Percentiles rank a stretch among this genome's conserved stretches.
phyloP scores from a whole-genome alignment of 2,329 filamentous ascomycete genomes.

The Nannizziopsis arthrosporioides region DNA sequence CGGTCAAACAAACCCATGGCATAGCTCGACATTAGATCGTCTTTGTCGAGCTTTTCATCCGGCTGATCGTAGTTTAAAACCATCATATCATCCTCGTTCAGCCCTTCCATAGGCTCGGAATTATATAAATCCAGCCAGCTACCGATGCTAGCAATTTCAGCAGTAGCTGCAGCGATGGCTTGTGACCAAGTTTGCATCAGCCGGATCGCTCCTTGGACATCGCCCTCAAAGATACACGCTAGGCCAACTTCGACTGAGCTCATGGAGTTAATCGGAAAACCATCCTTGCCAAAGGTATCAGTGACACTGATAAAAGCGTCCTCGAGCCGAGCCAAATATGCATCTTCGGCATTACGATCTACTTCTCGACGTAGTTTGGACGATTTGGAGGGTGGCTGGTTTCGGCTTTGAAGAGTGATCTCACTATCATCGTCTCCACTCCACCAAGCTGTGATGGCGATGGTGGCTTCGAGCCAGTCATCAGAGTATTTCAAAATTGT shows the following conservation, averaged over 20 bases:
- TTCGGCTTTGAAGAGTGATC: constrained; percentile 20
- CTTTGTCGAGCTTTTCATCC: constrained; percentile 57
- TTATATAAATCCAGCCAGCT: constrained; percentile 63
- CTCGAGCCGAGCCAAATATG: constrained; percentile 63
- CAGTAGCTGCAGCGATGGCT: constrained; percentile 62
- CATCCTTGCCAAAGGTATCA: constrained; percentile 50
- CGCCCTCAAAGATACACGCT: constrained; percentile 71
- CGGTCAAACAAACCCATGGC: constrained; percentile 49
- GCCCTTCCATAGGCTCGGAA: constrained; percentile 49
- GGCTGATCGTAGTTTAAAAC: constrained; percentile 60
- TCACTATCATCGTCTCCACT: constrained; percentile 58
- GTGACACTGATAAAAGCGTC: constrained; percentile 56
- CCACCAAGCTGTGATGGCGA: constrained; percentile 85
- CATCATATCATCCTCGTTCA: constrained; percentile 76
- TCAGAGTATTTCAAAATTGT: constrained; percentile 66
- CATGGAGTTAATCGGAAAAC: constrained; percentile 62
- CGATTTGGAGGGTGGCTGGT: constrained; percentile 10
- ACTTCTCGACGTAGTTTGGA: constrained; percentile 33
- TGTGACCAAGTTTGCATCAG: constrained; percentile 72
- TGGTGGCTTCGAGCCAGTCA: constrained; percentile 83
- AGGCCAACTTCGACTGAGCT: constrained; percentile 69
- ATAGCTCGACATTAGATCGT: constrained; percentile 66
- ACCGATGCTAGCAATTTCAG: constrained; percentile 71
- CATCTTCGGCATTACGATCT: constrained; percentile 46
- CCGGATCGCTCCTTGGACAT: constrained; percentile 62